Conservation (phyloP, 1,284 basidiomycete genomes). For the Omphalotus olearius region DNA sequence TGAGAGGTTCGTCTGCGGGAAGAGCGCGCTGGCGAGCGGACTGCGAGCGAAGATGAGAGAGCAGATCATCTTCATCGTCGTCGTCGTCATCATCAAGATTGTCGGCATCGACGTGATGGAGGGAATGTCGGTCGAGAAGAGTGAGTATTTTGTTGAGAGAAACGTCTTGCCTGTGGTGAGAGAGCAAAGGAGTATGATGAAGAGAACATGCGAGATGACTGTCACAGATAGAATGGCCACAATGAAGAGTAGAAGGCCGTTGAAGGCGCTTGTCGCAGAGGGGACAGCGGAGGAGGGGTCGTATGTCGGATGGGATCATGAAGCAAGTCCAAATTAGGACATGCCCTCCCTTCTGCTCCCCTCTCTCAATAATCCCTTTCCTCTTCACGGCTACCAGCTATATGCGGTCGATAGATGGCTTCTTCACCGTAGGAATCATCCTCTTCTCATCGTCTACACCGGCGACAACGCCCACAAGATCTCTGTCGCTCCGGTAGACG, state of each 20-base stretch:
- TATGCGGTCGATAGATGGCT: conserved; percentile 85
- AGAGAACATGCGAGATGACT: conserved; percentile 29
- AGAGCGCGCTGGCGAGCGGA: conserved; percentile 24
- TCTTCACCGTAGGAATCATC: conserved; percentile 57
- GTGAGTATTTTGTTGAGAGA: conserved; percentile 57
- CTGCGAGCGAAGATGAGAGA: conserved; percentile 31
- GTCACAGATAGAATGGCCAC: conserved; percentile 39
- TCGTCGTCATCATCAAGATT: conserved; percentile 10
- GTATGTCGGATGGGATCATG: conserved; percentile 3
- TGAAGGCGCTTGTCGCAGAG: conserved; percentile 25
- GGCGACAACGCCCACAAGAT: conserved; percentile 67
- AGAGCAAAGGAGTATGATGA: conserved; percentile 15
- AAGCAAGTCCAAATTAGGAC: neutral
- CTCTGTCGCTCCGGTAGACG: no score
- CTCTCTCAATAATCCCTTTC: neutral
- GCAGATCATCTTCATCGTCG: conserved; percentile 27
- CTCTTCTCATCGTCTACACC: conserved; percentile 68
- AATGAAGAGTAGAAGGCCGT: conserved; percentile 35
- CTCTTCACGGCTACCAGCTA: conserved; percentile 56
- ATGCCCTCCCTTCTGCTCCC: neutral
- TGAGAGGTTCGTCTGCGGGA: conserved; percentile 21
- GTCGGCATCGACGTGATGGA: conserved; percentile 16
- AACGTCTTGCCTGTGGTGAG: conserved; percentile 44
- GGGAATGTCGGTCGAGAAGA: conserved; percentile 28
- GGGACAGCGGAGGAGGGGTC: conserved; percentile 28